Percentiles rank a stretch among this genome's conserved stretches.
Evolutionary conservation across 257 asterid genomes (phyloP).

Genomic region (Primulina huaijiensis): DNA sequence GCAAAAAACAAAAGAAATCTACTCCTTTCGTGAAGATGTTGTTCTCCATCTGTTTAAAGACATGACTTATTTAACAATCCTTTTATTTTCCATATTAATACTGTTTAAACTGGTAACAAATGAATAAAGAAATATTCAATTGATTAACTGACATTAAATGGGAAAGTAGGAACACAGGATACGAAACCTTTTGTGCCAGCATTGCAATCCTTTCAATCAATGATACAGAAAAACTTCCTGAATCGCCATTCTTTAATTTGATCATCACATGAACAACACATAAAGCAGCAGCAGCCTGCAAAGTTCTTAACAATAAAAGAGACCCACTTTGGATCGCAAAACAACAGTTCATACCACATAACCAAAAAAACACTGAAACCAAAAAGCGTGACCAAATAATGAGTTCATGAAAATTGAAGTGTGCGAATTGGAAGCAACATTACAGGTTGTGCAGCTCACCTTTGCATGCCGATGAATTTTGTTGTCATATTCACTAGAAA

Average conservation of each 20-base stretch:
- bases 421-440: constrained; percentile 16
- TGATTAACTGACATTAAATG: constrained; percentile 8
- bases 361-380: background rate
- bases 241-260: constrained; percentile 58
- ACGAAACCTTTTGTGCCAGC: constrained; percentile 65
- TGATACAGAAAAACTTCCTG: constrained; percentile 71
- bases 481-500: constrained; percentile 55
- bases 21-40: constrained; percentile 10
- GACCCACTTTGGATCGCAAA: constrained; percentile 3
- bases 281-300: constrained; percentile 71
- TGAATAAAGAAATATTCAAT: constrained; percentile 2
- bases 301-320: constrained; percentile 22
- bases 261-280: constrained; percentile 65
- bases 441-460: constrained; percentile 42
- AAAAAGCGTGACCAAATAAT: background rate
- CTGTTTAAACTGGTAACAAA: constrained; percentile 11
- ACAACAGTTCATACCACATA: constrained; percentile 7
- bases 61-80: background rate
- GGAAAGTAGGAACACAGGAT: constrained; percentile 9
- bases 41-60: background rate
- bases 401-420: constrained; percentile 7
- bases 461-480: constrained; percentile 48
- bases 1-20: background rate
- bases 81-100: constrained; percentile 4
- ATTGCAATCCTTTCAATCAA: constrained; percentile 49